Evolutionary conservation across 1,284 basidiomycete genomes (phyloP), one percentile per base, ranked within the genome.

Genomic region (Lignosus rhinocerotis): DNA sequence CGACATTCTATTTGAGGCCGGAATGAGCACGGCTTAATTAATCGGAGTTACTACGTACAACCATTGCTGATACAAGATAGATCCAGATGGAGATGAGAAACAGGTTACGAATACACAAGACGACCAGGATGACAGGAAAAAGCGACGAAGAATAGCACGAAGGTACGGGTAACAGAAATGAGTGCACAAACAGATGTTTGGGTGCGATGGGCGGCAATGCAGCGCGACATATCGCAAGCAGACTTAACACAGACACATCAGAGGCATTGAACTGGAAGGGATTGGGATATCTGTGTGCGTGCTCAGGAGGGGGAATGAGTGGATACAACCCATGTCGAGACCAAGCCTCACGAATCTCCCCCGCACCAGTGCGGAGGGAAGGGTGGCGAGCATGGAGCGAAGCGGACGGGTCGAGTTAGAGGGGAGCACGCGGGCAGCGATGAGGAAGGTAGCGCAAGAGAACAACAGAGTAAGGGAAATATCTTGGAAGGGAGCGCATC

Each of bases 1-100:
- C 14, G 36, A 39, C 5, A 5, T 1, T 5, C 14, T 11, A 39
- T 39, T 14, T 39, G 36, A 39, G n/a, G 41, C 50, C 50, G 50
- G 50, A 14, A 42, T 51, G 14, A 32, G 16, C 50, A 51, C 50
- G 50, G 50, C 41, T 51, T n/a, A 51, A 51, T 51, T 51, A 42
- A n/a, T 17, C 10, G 14, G 30, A 10, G 21, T 19, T 8, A 8
- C 5, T n/a, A 42, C 41, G 46, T 34, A 33, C 32, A 34, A 11
- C 16, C 9, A n/a, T n/a, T 50, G 39, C 8, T 50, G 25, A 50
- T 50, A 50, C 48, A 50, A 25, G 25, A 25, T 25, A 25, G 25
- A 25, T 25, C 21, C 43, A 12, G 30, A 25, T 25, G 11, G 1
- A 4, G 19, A 45, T 30, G 43, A 16, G 16, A 12, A 45, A 45